Conservation (phyloP, 805 yeast species). For the Hanseniaspora singularis region DNA sequence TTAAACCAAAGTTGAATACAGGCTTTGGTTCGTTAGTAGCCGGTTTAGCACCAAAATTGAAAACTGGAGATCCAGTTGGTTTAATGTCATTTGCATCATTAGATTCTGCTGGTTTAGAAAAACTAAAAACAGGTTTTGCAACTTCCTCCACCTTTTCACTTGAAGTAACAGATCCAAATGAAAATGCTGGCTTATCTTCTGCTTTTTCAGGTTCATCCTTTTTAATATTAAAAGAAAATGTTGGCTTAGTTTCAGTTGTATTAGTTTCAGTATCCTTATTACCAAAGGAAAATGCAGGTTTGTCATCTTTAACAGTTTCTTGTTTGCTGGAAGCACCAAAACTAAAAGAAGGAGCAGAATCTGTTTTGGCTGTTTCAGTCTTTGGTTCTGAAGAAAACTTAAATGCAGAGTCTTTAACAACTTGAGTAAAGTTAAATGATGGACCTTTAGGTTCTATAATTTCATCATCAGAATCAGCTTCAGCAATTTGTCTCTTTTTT, state of each 20-base stretch:
- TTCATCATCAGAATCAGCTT: slow-evolving; percentile 24
- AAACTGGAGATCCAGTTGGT: neutral
- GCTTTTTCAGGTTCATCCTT: neutral
- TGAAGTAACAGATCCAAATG: slow-evolving; percentile 19
- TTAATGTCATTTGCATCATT: slow-evolving; percentile 7
- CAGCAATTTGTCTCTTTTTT: slow-evolving; percentile 18
- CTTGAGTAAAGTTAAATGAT: slow-evolving; percentile 30
- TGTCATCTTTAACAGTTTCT: slow-evolving; percentile 17
- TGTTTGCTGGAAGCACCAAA: neutral
- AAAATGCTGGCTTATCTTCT: slow-evolving; percentile 21
- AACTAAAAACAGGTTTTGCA: slow-evolving; percentile 13
- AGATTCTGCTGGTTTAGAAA: neutral
- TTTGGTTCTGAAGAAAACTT: slow-evolving; percentile 20
- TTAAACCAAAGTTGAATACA: neutral
- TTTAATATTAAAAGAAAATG: neutral
- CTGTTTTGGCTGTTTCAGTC: neutral
- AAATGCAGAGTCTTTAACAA: slow-evolving; percentile 30
- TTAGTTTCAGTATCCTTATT: slow-evolving; percentile 11
- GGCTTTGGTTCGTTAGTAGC: slow-evolving; percentile 10
- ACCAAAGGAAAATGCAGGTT: slow-evolving; percentile 26
- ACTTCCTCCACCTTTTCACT: slow-evolving; percentile 9
- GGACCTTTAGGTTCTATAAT: slow-evolving; percentile 32
- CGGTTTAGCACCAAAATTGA: slow-evolving; percentile 3
- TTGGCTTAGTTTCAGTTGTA: neutral
- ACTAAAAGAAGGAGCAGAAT: too few relatives aligned